A percentile compares a stretch with the other conserved stretches of the same genome.
Conservation (phyloP, 2,329 filamentous ascomycete species). For the Huntiella savannae region DNA sequence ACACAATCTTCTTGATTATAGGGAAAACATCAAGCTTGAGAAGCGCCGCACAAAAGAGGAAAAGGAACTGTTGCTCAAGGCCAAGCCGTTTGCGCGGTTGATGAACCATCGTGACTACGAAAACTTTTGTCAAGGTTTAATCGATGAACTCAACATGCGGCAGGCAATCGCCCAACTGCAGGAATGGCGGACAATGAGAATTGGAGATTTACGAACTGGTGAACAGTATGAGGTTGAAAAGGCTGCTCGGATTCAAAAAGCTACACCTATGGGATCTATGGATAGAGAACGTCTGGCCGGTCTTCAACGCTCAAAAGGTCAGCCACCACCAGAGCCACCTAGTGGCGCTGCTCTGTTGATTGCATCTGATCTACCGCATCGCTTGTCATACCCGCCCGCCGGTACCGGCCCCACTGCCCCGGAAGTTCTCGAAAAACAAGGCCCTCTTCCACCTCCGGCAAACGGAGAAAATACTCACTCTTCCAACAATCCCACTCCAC, state of each 20-base stretch:
- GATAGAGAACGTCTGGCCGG: conserved; percentile 62
- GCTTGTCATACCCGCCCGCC: conserved; percentile 22
- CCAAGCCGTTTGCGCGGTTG: conserved; percentile 89
- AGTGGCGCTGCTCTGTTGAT: conserved; percentile 59
- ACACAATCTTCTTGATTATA: conserved; percentile 80
- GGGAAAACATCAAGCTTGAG: conserved; percentile 72
- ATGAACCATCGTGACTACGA: conserved; percentile 91
- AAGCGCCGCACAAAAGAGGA: conserved; percentile 96
- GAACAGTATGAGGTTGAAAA: conserved; percentile 92
- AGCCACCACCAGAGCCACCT: conserved; percentile 46
- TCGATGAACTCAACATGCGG: conserved; percentile 80
- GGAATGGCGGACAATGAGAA: conserved; percentile 75
- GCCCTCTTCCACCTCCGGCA: neutral
- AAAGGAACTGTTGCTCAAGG: conserved; percentile 72
- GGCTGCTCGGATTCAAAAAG: conserved; percentile 48
- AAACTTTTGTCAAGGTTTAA: conserved; percentile 61
- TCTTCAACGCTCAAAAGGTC: conserved; percentile 48
- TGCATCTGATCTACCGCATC: conserved; percentile 57
- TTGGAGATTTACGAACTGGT: conserved; percentile 67
- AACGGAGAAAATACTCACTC: conserved; percentile 36
- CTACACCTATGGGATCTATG: conserved; percentile 58
- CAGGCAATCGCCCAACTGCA: conserved; percentile 81
- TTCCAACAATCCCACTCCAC: conserved; percentile 23
- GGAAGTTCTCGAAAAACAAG: conserved; percentile 15
- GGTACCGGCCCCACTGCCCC: conserved; percentile 13